Evolutionary conservation across 768 basidiomycete species (phyloP), one percentile per base, ranked within the genome.

Genomic region (Phylloporus sp.): DNA sequence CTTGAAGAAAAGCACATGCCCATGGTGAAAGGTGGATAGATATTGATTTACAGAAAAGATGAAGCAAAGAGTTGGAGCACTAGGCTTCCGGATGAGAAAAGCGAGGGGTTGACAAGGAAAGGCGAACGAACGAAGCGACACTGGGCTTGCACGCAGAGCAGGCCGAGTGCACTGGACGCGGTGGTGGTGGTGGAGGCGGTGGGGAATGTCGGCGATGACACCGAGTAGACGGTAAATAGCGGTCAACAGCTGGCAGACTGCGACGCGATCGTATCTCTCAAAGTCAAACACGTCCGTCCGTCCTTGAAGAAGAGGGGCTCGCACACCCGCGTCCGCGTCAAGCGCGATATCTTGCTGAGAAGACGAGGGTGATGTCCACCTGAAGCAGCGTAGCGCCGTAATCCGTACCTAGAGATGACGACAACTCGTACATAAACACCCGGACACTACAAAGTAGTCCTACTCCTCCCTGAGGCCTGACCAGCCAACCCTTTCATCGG

Each of bases 1-100:
- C 66, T 39, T 10, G 84, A 71, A 21, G 90, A 92, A 59, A 90
- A 69, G 64, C 90, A 94, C 29, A 79, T 78, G 50, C 92, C 91
- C 87, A 90, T 89, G 50, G 50, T 28, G 43, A 21, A 38, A 36
- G 4, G 0, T 6, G 35, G 46, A 44, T 38, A 40, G 44, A 43
- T 21, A 28, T 43, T 23, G n/a, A 24, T 17, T 39, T 48, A 46
- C 42, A 52, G 35, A 39, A 46, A 47, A 27, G 29, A 31, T n/a
- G n/a, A n/a, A n/a, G 31, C 29, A 31, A 31, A n/a, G 14, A 22
- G 24, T 1, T 33, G 45, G 52, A 51, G 55, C 61, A 8, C 57
- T 54, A 21, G 52, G 58, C 51, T 29, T 47, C 46, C 11, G 8
- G 31, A 42, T 8, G 47, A 3, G 31, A 37, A 22, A 52, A 28